Evolutionary conservation across 1,139 yeast species (phyloP), one percentile per base, ranked within the genome.

Genomic region (Zhuliangozyma parablackwelliae): DNA sequence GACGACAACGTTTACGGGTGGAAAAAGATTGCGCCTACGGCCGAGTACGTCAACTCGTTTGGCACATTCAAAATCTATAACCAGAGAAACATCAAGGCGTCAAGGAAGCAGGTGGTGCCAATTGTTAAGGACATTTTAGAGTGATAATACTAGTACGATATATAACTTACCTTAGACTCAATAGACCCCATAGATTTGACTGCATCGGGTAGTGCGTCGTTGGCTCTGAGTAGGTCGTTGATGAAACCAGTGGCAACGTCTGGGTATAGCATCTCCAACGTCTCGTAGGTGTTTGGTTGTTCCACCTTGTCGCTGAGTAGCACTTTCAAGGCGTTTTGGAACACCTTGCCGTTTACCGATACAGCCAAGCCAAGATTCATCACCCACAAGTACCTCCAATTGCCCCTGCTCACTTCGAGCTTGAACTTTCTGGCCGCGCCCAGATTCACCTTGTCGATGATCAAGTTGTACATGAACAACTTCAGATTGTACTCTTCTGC

Each of bases 81-180:
- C 42, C 95, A 87, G 54, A 46, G 48, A 7, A 78, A 82, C 43
- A 54, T 72, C 10, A 59, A 61, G 3, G 89, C 90, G 1, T 83
- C 92, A 26, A 72, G 97, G 48, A 89, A 89, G 53, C 94, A 85
- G 55, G 87, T 89, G n/a, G 95, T 86, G 7, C 95, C 96, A 3
- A 59, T 59, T 11, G 64, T 70, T 9, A 69, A 69, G 49, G 54
- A 52, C 2, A 54, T 56, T 28, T 50, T 69, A 32, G 68, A 63
- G 33, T 36, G 34, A 23, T 16, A 4, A 4, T 16, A 4, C 29
- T 28, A 31, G 28, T 12, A n/a, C 10, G 32, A 27, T 40, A 45
- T 30, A 37, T 37, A 43, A 35, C 49, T 44, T 6, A 44, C 36
- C 37, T 35, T 24, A 34, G 25, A 46, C 3, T 32, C 33, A 24